A percentile compares a stretch with the other conserved stretches of the same genome.
Conservation (phyloP, 495 filamentous ascomycete species). For the Aspergillus ostianus region DNA sequence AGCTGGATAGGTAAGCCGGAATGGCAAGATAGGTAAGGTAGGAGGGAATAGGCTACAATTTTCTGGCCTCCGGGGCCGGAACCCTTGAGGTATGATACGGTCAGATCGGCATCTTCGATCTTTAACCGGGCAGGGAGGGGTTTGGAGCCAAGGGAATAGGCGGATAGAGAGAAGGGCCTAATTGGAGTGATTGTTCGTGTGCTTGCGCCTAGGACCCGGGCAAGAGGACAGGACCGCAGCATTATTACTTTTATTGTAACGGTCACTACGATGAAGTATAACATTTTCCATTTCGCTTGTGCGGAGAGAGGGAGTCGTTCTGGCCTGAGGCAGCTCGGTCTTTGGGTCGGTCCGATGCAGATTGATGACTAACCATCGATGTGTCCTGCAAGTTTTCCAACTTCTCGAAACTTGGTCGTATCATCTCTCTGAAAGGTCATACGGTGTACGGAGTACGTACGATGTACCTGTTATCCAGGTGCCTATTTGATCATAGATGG, state of each 20-base stretch:
- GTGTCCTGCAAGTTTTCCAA: too few relatives aligned
- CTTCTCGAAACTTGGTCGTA: background rate
- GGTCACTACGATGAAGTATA: background rate
- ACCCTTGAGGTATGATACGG: slow-evolving; percentile 84
- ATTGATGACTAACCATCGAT: too few relatives aligned
- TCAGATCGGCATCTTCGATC: slow-evolving; percentile 74
- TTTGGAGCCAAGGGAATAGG: slow-evolving; percentile 36
- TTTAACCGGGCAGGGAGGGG: slow-evolving; percentile 72
- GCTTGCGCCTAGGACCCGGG: background rate
- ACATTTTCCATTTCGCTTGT: too few relatives aligned
- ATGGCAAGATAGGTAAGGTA: slow-evolving; percentile 1
- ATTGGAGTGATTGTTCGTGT: background rate
- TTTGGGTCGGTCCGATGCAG: background rate
- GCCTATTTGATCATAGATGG: background rate
- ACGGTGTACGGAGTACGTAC: too few relatives aligned
- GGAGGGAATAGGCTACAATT: slow-evolving; percentile 48
- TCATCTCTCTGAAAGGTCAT: too few relatives aligned
- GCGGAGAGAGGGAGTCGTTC: background rate
- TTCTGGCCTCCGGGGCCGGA: slow-evolving; percentile 95
- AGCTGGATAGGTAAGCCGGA: background rate
- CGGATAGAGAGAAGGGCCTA: slow-evolving; percentile 29
- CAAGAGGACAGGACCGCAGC: background rate
- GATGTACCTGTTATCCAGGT: too few relatives aligned
- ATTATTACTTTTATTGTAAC: background rate
- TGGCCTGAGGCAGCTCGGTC: background rate